Evolutionary conservation across 345 rosid species (phyloP).

Genomic region (Hevea brasiliensis): DNA sequence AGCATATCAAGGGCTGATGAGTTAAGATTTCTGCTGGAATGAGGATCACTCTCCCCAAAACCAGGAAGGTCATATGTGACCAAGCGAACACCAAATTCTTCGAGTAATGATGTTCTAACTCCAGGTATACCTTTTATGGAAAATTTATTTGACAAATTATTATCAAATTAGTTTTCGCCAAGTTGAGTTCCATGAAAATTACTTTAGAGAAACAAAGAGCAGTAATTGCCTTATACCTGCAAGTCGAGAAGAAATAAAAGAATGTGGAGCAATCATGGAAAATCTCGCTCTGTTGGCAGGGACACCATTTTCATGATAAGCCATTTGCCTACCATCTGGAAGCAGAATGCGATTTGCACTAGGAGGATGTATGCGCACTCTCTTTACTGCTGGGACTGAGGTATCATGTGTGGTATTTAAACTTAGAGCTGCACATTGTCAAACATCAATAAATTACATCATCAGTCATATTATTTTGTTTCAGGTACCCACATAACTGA

Average conservation of each 20-base stretch:
- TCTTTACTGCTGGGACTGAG: constrained; percentile 44
- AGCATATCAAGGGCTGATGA: constrained; percentile 82
- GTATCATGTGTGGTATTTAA: constrained; percentile 41
- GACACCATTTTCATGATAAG: constrained; percentile 75
- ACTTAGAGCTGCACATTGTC: constrained; percentile 56
- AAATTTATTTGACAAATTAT: not conserved
- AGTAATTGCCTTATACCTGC: constrained; percentile 48
- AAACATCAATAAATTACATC: constrained; percentile 13
- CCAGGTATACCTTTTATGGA: constrained; percentile 68
- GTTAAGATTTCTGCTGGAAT: constrained; percentile 67
- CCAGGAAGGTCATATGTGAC: constrained; percentile 94
- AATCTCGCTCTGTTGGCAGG: constrained; percentile 65
- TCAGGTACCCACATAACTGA: not conserved
- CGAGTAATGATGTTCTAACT: constrained; percentile 60
- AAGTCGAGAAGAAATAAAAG: constrained; percentile 84
- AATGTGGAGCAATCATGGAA: constrained; percentile 69
- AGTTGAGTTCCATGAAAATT: not conserved
- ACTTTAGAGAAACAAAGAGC: not conserved
- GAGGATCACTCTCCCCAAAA: constrained; percentile 97
- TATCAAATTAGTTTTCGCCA: constrained; percentile 13
- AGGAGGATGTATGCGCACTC: constrained; percentile 64
- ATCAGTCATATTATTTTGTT: not conserved
- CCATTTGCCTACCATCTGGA: constrained; percentile 84
- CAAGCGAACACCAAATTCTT: constrained; percentile 77
- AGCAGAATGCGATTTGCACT: constrained; percentile 60